Base-by-base conservation (phyloP, 2,329 filamentous ascomycete genomes). In the Fusarium avenaceum region DNA sequence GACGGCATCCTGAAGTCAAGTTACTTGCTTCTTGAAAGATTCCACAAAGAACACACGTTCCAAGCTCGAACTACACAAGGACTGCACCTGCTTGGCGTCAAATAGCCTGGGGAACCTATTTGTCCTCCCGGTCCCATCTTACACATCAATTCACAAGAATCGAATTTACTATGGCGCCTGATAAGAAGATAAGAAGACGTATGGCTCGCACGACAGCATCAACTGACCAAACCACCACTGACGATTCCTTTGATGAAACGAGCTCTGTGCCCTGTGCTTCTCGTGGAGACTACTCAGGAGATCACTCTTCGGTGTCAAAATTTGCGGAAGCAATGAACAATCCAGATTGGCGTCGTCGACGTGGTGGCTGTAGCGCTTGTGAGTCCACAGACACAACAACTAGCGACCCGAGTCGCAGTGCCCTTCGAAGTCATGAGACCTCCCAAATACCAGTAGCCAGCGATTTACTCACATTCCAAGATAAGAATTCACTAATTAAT, bases 321-420 rank as follows among this genome's bases (percentile, higher is more conserved):
- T 73, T 75, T 39, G 49, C 60, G 9, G 74, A 78, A 59, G 78
- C 77, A 24, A 75, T 80, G 74, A 77, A 72, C 24, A 78, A 80
- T 28, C 77, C 76, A 15, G 72, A 80, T 48, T 80, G 78, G 78
- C 75, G 77, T 32, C 67, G 63, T 28, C 76, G 77, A 32, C 59
- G 66, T 11, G 64, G 67, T 10, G 55, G 64, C 4, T 52, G 45
- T 19, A 52, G 46, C 17, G 49, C 52, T n/a, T 62, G 54, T 30
- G 40, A 61, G 15, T 60, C 62, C 4, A 48, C 40, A 7, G n/a
- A 33, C 10, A 56, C 71, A 8, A 43, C 47, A 7, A 20, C 42
- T 17, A 55, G 47, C 19, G 58, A 43, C 10, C 52, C 48, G 10
- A 50, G 50, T 15, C 40, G 47, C 9, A 42, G 30, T 11, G 22